A percentile compares a stretch with the other conserved stretches of the same genome.
phyloP scores from a whole-genome alignment of 1,139 yeast species.

The Lizanozyma gosingica region DNA sequence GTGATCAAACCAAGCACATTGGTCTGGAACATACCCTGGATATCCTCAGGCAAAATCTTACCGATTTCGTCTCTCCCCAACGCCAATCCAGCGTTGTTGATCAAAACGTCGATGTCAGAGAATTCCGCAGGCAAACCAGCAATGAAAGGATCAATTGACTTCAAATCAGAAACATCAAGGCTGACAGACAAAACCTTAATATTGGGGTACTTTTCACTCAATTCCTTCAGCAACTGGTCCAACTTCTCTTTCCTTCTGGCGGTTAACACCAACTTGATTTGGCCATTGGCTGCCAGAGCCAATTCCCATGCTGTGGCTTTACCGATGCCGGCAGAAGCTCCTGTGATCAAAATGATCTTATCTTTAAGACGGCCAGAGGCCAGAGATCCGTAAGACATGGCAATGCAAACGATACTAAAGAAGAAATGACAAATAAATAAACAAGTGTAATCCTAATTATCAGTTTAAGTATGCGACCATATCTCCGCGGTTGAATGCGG shows the following conservation, averaged over 20 bases:
- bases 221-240: slow-evolving; percentile 34
- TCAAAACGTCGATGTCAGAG: slow-evolving; percentile 51
- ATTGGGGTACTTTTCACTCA: slow-evolving; percentile 36
- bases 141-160: slow-evolving; percentile 45
- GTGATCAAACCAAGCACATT: slow-evolving; percentile 67
- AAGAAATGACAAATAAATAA: too few species aligned
- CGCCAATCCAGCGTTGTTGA: slow-evolving; percentile 83
- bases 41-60: slow-evolving; percentile 41
- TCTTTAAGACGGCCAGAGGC: slow-evolving; percentile 54
- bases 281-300: slow-evolving; percentile 60
- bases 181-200: slow-evolving; percentile 39
- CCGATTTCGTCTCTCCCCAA: slow-evolving; percentile 63
- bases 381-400: slow-evolving; percentile 42
- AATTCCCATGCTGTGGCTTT: slow-evolving; percentile 69
- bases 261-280: slow-evolving; percentile 53
- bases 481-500: too few species aligned
- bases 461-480: too few species aligned
- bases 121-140: slow-evolving; percentile 43
- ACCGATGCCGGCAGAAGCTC: slow-evolving; percentile 59
- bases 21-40: slow-evolving; percentile 59
- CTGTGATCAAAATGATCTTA: slow-evolving; percentile 58
- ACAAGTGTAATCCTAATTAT: too few species aligned
- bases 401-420: slow-evolving; percentile 3
- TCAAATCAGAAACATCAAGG: slow-evolving; percentile 54
- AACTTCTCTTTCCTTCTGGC: slow-evolving; percentile 62